Evolutionary conservation across 1,284 basidiomycete species (phyloP).

Genomic region (Mycosarcoma maydis): DNA sequence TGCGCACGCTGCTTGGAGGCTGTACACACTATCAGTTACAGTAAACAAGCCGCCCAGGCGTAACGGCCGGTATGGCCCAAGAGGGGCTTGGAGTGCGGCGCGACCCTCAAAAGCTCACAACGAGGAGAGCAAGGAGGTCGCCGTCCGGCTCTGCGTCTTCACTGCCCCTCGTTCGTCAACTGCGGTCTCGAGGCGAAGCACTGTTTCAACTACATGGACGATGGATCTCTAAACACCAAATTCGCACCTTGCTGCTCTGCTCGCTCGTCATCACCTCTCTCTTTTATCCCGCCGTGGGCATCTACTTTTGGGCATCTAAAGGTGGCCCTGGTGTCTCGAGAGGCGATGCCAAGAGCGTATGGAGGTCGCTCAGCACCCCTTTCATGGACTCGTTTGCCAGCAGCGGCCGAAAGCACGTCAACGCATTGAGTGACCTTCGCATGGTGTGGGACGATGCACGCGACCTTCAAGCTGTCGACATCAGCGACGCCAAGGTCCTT

Average conservation of each 20-base stretch:
- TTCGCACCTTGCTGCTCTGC: constrained; percentile 90
- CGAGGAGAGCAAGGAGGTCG: constrained; percentile 29
- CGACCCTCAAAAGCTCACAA: constrained; percentile 8
- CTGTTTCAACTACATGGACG: constrained; percentile 54
- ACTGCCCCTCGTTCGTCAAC: constrained; percentile 24
- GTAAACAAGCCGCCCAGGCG: neutral
- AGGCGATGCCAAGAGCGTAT: constrained; percentile 57
- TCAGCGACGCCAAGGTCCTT: constrained; percentile 42
- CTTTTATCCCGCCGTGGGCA: constrained; percentile 72
- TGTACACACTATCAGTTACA: neutral
- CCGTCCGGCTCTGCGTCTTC: constrained; percentile 25
- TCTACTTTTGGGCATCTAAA: constrained; percentile 64
- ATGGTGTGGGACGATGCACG: constrained; percentile 65
- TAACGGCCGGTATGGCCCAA: constrained; percentile 24
- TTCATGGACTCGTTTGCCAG: constrained; percentile 60
- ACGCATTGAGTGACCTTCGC: constrained; percentile 60
- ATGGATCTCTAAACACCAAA: constrained; percentile 74
- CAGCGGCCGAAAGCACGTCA: constrained; percentile 56
- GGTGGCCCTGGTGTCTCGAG: constrained; percentile 58
- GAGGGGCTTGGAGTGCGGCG: constrained; percentile 8
- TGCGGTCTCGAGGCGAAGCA: constrained; percentile 28
- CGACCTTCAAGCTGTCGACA: constrained; percentile 53
- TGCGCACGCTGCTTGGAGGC: constrained; percentile 1
- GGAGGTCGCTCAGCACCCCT: constrained; percentile 60
- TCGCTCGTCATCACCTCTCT: constrained; percentile 94